Conservation (phyloP, 495 filamentous ascomycete species). For the Neurospora sp. region DNA sequence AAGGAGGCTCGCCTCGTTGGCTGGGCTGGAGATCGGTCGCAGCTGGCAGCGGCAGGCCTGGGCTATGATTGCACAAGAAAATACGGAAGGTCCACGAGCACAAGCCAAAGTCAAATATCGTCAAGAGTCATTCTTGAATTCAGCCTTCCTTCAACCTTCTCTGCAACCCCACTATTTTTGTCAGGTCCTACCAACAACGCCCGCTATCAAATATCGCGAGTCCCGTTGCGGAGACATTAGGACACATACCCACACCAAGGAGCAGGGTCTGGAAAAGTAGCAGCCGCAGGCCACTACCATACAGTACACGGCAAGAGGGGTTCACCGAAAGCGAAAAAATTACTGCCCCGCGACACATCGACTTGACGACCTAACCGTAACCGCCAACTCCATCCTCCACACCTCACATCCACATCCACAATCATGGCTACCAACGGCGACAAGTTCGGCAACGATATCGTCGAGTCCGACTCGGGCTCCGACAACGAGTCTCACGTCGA, state of each 20-base stretch:
- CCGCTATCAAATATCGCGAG: background rate
- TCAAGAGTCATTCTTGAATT: constrained; percentile 6
- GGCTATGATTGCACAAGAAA: constrained; percentile 26
- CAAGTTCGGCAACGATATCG: constrained; percentile 37
- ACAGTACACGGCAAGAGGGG: constrained; percentile 6
- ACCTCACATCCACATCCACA: constrained; percentile 3
- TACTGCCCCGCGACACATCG: constrained; percentile 14
- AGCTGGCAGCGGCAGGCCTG: constrained; percentile 5
- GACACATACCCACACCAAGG: background rate
- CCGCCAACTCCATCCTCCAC: background rate
- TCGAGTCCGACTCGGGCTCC: constrained; percentile 36
- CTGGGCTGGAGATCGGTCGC: background rate
- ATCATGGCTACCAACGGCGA: constrained; percentile 38
- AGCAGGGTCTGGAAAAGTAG: background rate
- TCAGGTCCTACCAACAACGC: background rate
- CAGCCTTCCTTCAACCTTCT: background rate
- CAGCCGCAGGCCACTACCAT: background rate
- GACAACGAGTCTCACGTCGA: constrained; percentile 35
- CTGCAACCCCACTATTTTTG: background rate
- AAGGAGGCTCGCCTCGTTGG: background rate
- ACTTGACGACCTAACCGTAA: background rate
- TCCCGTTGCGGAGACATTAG: background rate
- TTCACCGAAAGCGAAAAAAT: constrained; percentile 7
- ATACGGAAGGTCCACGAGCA: background rate
- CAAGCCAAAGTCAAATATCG: constrained; percentile 18